Base-by-base conservation (phyloP, 2,329 filamentous ascomycete genomes). In the Trichoderma sp. region DNA sequence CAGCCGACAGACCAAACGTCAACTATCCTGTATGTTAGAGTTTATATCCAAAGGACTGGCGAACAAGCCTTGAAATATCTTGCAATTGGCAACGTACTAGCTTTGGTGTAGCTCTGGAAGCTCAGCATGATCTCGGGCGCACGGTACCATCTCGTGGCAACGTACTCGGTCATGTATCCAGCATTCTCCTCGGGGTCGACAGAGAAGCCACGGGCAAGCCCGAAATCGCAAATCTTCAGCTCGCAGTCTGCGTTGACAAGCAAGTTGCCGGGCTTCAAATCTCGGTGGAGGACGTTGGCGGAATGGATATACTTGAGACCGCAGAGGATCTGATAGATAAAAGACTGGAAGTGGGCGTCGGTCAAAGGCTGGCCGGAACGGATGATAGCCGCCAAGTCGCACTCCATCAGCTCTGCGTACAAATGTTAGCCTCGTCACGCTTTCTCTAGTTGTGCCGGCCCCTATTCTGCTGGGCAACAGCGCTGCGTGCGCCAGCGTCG, bases 61-160 rank as follows among this genome's bases (percentile, higher is more conserved):
- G 15, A 11, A 18, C 15, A 58, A 9, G 26, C n/a, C n/a, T 3
- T n/a, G 2, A 21, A 12, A 5, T 8, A 3, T 18, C 15, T 18
- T 58, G 28, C 18, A 30, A 53, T 32, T 6, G 24, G 39, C 4
- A 9, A 95, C 95, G 71, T 90, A 98, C 96, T 99, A 77, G 96
- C 96, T 94, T 99, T 99, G 79, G 96, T 99, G 84, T 99, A 99
- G 86, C 94, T 98, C 84, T 98, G 95, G 89, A 99, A 99, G 86
- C 94, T 98, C 82, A 99, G 86, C 96, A 99, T 99, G 78, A 99
- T 99, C 83, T 99, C 96, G 6, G 96, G 96, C 4, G 96, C 96
- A 84, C 88, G 87, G 79, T 90, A 99, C 96, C 96, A 99, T 85
- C 96, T 89, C 67, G 96, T 99, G 65, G 96, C 96, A 71, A 99